Percentiles rank a stretch among this genome's conserved stretches.
phyloP scores from a whole-genome alignment of 371 early-diverging fungal genomes.

The Amoeboaphelidium protococcarum region DNA sequence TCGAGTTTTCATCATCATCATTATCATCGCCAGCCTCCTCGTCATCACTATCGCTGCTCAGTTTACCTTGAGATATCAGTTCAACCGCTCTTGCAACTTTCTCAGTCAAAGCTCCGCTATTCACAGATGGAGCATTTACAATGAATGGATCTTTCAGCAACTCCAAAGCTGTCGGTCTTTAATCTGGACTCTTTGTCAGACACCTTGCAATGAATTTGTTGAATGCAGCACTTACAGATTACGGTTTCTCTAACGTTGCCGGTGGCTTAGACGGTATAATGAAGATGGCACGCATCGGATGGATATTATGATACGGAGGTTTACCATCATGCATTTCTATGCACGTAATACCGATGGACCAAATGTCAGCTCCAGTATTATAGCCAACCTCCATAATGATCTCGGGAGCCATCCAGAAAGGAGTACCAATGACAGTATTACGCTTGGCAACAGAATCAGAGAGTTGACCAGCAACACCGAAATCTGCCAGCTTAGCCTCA shows the following conservation, averaged over 20 bases:
- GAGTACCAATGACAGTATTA: conserved; percentile 25
- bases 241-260: conserved; percentile 13
- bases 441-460: conserved; percentile 17
- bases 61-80: conserved; percentile 8
- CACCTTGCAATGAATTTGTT: not conserved
- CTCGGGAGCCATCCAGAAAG: conserved; percentile 26
- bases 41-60: not conserved
- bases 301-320: conserved; percentile 23
- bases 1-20: conserved; percentile 1
- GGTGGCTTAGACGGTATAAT: conserved; percentile 19
- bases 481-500: conserved; percentile 8
- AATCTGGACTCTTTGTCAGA: conserved; percentile 15
- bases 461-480: conserved; percentile 15
- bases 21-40: conserved; percentile 1
- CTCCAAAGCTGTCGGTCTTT: conserved; percentile 17
- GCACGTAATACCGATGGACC: conserved; percentile 32
- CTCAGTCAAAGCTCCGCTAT: conserved; percentile 6
- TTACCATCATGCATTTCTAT: conserved; percentile 25
- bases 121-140: conserved; percentile 5
- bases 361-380: conserved; percentile 24
- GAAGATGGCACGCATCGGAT: conserved; percentile 20
- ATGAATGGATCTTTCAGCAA: conserved; percentile 16
- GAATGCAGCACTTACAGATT: conserved; percentile 1
- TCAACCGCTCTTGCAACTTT: conserved; percentile 9
- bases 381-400: conserved; percentile 25